Evolutionary conservation across 768 basidiomycete species (phyloP), one percentile per base, ranked within the genome.

Genomic region (Boletellus emodensis): DNA sequence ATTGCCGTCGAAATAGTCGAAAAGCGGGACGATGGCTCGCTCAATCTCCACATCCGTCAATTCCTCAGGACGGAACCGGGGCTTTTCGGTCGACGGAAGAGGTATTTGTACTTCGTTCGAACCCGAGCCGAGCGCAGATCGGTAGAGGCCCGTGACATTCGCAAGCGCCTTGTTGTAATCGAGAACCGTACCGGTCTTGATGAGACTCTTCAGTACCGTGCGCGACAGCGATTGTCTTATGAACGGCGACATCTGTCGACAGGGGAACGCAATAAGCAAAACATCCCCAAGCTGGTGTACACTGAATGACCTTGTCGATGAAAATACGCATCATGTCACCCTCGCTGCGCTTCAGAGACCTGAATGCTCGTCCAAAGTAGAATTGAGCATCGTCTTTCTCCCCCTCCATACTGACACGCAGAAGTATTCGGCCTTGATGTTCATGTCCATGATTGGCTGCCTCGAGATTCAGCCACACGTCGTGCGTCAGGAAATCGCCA

Each of bases 341-440:
- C 64, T 98, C 93, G 0, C 93, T 90, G 30, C 94, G 76, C 71
- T 97, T 97, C 58, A 99, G 67, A 35, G 85, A 91, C 40, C 95
- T 78, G 78, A 99, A 99, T 3, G 87, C 95, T 30, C 94, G 80
- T 24, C 96, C 96, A 61, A 98, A 99, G 75, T 89, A 94, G 75
- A 96, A 99, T 58, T 90, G 90, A 8, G 93, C 90, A 65, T 99
- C 96, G 60, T 96, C 94, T 70, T 95, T 94, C 77, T 98, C 96
- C 46, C 94, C 94, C 63, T 99, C 96, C 94, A 98, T 96, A 63
- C 92, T 94, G 51, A 98, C 80, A 17, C 96, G 81, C 30, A 96
- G 73, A 34, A 96, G 71, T 44, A 97, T 78, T 32, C 92, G 81
- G 5, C 96, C 94, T 47, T 83, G 78, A 22, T 67, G 61, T 1